phyloP scores from a whole-genome alignment of 331 rosid species.

The Saraca asoca region DNA sequence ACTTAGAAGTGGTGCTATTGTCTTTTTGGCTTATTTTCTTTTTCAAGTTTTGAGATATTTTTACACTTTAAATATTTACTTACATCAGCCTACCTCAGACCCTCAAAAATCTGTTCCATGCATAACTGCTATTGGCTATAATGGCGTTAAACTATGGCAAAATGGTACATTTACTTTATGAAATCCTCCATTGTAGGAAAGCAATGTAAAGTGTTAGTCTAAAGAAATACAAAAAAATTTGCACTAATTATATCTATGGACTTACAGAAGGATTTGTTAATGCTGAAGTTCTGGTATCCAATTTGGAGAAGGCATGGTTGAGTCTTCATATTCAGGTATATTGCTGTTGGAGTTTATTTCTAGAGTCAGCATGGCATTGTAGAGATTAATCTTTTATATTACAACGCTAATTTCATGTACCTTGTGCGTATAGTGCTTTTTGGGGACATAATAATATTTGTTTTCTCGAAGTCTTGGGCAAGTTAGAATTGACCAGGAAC shows the following conservation, averaged over 20 bases:
- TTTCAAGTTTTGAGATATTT: too few species aligned
- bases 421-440: background rate
- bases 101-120: constrained; percentile 55
- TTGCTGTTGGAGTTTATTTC: background rate
- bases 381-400: background rate
- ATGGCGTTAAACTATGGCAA: constrained; percentile 63
- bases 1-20: background rate
- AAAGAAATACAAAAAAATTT: background rate
- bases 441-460: background rate
- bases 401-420: background rate
- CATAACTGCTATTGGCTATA: constrained; percentile 60
- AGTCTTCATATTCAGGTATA: constrained; percentile 58
- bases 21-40: background rate
- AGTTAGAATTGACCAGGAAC: background rate
- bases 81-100: constrained; percentile 45
- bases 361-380: background rate
- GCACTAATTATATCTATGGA: background rate
- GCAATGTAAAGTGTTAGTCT: background rate
- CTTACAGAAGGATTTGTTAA: constrained; percentile 50
- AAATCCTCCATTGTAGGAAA: background rate
- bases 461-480: background rate
- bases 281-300: constrained; percentile 54
- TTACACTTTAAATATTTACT: constrained; percentile 31
- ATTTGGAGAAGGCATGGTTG: constrained; percentile 65
- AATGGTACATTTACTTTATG: constrained; percentile 42